These are phyloP conservation scores for Venturia effusa DNA, from an alignment of 2,329 filamentous ascomycete species.

Conservation along the genomic window DNA sequence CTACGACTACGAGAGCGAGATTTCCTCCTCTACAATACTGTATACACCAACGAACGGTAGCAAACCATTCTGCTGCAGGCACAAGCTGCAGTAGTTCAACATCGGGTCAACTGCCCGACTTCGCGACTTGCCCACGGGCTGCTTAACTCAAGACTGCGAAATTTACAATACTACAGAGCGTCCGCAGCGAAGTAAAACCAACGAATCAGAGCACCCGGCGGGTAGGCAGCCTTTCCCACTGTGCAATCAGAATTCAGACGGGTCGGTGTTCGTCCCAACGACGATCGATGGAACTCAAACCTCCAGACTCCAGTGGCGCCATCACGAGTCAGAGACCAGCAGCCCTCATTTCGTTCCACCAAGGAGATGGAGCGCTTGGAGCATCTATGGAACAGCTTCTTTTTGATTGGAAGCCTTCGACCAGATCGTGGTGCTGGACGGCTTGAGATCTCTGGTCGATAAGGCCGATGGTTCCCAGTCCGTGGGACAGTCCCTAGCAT, in stretches of 20 bases:
- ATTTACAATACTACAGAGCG: neutral
- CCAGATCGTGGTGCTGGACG: neutral
- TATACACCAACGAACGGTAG: neutral
- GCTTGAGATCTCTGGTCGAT: neutral
- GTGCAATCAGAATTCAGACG: neutral
- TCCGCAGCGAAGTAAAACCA: neutral
- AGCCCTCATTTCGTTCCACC: neutral
- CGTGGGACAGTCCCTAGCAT: neutral
- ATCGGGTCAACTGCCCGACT: neutral
- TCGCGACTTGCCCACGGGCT: neutral
- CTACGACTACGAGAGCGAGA: neutral
- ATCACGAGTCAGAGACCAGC: neutral
- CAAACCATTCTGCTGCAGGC: neutral
- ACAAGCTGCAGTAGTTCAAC: neutral
- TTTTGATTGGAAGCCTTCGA: neutral
- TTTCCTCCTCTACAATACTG: neutral
- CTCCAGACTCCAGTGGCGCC: neutral
- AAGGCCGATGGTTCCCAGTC: neutral
- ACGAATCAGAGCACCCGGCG: neutral
- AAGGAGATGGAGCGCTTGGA: neutral
- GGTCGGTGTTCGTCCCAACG: neutral
- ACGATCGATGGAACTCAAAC: neutral
- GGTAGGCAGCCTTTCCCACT: neutral
- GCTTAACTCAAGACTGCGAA: neutral
- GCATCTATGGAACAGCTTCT: neutral